Percentiles rank a stretch among this genome's conserved stretches.
Conservation (phyloP, 176 grass and related monocot species). For the Bolboschoenus planiculmis region DNA sequence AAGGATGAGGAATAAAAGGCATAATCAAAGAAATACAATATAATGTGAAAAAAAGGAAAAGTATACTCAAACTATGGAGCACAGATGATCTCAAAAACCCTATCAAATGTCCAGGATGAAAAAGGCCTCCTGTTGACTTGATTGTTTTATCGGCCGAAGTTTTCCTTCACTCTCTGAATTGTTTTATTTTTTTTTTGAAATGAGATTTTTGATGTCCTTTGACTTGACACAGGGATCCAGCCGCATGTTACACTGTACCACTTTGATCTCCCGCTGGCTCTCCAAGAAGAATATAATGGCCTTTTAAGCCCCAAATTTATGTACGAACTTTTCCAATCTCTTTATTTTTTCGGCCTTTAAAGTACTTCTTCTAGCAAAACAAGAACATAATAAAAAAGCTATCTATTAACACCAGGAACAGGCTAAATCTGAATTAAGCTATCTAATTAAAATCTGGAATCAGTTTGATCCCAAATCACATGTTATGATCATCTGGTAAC, state of each 20-base stretch:
- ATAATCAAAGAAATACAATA: background rate
- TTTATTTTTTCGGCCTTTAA: background rate
- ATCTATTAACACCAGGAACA: background rate
- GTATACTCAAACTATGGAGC: background rate
- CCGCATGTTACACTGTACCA: slow-evolving; percentile 69
- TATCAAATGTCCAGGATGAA: background rate
- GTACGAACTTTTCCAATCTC: slow-evolving; percentile 22
- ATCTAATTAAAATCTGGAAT: background rate
- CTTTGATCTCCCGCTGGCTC: slow-evolving; percentile 59
- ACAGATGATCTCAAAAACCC: background rate
- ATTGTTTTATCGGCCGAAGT: background rate
- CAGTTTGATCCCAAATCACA: background rate
- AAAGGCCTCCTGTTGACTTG: background rate
- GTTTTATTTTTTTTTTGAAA: background rate
- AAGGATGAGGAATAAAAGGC: background rate
- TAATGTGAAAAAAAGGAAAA: background rate
- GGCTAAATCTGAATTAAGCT: background rate
- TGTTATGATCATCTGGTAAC: background rate
- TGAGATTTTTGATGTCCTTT: background rate
- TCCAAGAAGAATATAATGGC: slow-evolving; percentile 60
- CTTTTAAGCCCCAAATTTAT: slow-evolving; percentile 51
- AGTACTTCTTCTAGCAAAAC: background rate
- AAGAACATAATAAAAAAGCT: background rate
- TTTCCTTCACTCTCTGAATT: background rate
- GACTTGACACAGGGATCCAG: slow-evolving; percentile 39